Evolutionary conservation across 371 early-diverging fungal genomes (phyloP), one percentile per base, ranked within the genome.

Genomic region (Batrachochytrium dendrobatidis): DNA sequence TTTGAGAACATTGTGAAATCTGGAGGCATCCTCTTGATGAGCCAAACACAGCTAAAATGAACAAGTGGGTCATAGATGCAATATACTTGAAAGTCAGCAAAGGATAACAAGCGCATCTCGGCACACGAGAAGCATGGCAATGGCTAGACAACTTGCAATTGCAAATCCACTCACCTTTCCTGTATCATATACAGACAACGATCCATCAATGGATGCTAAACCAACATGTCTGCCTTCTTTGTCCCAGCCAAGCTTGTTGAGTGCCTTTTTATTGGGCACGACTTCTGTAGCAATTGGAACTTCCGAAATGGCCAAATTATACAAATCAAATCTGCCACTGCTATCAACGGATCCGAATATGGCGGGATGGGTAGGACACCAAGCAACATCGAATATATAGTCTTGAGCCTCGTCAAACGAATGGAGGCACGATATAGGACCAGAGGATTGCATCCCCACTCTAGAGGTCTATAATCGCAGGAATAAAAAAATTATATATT

Each of bases 281-380:
- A 81, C 64, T 8, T 83, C 80, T 58, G 83, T 84, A 31, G 81
- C 82, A 56, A 83, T 76, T 0, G 90, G 88, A 24, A 86, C 83
- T 72, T 81, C 53, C 1, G 17, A 26, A 2, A 39, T 31, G 20
- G 33, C 8, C 56, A 97, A 68, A 64, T 97, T 89, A 88, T 91
- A 95, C 32, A 97, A 65, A 63, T 87, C 86, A 68, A 97, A 84
- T 53, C 83, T 81, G 7, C 97, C 98, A 6, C 82, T 81, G 15
- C 92, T 97, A 64, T 95, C 95, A 3, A 89, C 94, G 0, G 89
- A 80, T 8, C 85, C 96, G 75, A 97, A 95, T 55, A 95, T 62
- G 0, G 94, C 86, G 25, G 98, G 97, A 67, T 95, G 95, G 7
- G 77, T 72, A 3, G 98, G 97, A 17, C 91, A 92, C 98, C 98